These are phyloP conservation scores for Bothriochloa decipiens DNA, from an alignment of 176 grass and related monocot species.

Conservation along the genomic window DNA sequence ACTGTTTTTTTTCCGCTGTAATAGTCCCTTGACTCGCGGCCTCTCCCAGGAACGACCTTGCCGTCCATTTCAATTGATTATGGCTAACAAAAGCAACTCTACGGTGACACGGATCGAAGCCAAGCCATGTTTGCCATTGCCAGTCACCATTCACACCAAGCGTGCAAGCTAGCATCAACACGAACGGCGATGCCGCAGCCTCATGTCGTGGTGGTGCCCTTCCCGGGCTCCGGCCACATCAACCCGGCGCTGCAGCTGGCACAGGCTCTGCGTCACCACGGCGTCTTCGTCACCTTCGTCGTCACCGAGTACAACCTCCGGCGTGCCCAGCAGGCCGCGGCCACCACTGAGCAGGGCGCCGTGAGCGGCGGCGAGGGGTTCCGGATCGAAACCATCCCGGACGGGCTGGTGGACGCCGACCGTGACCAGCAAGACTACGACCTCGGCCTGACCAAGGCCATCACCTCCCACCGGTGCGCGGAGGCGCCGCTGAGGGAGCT, in stretches of 20 bases:
- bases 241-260: conserved; percentile 56
- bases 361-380: background rate
- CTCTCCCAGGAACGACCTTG: too few relatives aligned
- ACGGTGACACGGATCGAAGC: background rate
- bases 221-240: conserved; percentile 51
- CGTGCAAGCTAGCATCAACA: background rate
- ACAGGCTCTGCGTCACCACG: conserved; percentile 38
- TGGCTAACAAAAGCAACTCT: background rate
- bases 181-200: conserved; percentile 15
- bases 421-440: conserved; percentile 7
- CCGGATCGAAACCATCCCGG: conserved; percentile 32
- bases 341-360: background rate
- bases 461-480: background rate
- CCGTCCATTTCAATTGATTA: background rate
- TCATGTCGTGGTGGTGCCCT: conserved; percentile 48
- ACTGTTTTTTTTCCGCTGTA: too few relatives aligned
- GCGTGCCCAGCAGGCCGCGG: background rate
- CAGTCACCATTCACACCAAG: background rate
- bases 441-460: background rate
- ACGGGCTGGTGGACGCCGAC: conserved; percentile 20
- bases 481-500: conserved; percentile 5
- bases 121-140: background rate
- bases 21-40: too few relatives aligned
- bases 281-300: conserved; percentile 66
- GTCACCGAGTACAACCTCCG: conserved; percentile 64